phyloP scores from a whole-genome alignment of 2,329 filamentous ascomycete species.

The Alternaria brassicicola region DNA sequence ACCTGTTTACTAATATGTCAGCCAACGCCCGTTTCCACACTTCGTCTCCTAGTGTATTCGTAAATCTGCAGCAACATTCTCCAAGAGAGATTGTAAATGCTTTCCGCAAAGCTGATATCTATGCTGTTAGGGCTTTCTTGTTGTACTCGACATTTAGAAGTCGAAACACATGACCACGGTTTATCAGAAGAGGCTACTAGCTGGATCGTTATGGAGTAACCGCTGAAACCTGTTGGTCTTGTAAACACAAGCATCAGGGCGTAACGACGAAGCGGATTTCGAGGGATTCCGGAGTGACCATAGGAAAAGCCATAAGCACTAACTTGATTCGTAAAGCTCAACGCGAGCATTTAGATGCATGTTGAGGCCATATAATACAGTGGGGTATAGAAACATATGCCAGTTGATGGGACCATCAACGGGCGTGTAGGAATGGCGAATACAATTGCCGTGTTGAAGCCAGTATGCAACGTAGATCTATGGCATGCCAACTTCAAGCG shows the following conservation, averaged over 20 bases:
- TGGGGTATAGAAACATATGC: conserved; percentile 22
- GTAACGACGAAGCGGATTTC: neutral
- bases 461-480: neutral
- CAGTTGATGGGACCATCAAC: conserved; percentile 13
- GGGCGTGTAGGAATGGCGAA: neutral
- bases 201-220: neutral
- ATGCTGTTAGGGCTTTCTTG: neutral
- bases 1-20: neutral
- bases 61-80: neutral
- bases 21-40: neutral
- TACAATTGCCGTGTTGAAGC: neutral
- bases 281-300: neutral
- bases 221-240: neutral
- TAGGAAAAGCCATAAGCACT: neutral
- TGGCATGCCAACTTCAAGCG: conserved; percentile 10
- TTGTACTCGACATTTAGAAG: neutral
- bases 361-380: conserved; percentile 39
- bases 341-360: conserved; percentile 23
- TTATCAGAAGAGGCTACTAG: neutral
- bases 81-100: neutral
- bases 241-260: neutral
- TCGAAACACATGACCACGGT: neutral
- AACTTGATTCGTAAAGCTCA: conserved; percentile 17
- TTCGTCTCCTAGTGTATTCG: neutral
- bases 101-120: neutral